Conservation (phyloP, 192 early-diverging fungal genomes). For the Mortierella claussenii region DNA sequence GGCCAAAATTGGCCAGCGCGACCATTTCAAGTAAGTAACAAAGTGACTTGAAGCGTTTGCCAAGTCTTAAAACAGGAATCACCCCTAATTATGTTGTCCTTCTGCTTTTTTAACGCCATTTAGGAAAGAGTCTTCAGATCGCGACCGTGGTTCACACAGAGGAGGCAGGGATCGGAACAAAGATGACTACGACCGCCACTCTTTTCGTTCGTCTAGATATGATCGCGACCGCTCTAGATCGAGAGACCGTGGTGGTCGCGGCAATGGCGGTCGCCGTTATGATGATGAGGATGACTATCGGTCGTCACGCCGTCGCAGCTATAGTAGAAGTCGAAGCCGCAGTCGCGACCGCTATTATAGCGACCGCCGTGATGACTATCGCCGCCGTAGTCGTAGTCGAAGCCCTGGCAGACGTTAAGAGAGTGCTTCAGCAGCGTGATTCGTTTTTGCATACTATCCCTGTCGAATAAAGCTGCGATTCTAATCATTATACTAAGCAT, state of each 20-base stretch:
- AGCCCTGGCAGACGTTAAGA: conserved; percentile 43
- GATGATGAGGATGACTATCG: conserved; percentile 35
- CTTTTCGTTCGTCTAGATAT: conserved; percentile 13
- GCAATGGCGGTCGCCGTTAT: conserved; percentile 21
- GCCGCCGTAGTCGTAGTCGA: conserved; percentile 39
- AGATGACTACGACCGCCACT: conserved; percentile 12
- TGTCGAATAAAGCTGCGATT: too few species aligned
- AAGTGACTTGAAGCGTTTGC: not conserved
- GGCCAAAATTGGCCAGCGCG: conserved; percentile 35
- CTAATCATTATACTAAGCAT: too few species aligned
- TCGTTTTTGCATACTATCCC: too few species aligned
- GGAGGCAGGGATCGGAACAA: conserved; percentile 20
- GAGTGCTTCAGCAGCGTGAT: too few species aligned
- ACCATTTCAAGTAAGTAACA: conserved; percentile 34
- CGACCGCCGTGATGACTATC: conserved; percentile 37
- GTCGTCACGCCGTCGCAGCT: conserved; percentile 24
- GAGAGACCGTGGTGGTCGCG: conserved; percentile 11
- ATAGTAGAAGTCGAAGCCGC: conserved; percentile 38
- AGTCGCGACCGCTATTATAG: conserved; percentile 33
- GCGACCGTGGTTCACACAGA: conserved; percentile 23
- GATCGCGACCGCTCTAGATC: conserved; percentile 33
- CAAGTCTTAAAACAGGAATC: too few species aligned
- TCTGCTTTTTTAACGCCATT: not conserved
- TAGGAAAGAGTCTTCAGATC: conserved; percentile 31
- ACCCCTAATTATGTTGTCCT: not conserved